Evolutionary conservation across 148 eudicot genomes (phyloP).

Genomic region (Rhododendron griersonianum): DNA sequence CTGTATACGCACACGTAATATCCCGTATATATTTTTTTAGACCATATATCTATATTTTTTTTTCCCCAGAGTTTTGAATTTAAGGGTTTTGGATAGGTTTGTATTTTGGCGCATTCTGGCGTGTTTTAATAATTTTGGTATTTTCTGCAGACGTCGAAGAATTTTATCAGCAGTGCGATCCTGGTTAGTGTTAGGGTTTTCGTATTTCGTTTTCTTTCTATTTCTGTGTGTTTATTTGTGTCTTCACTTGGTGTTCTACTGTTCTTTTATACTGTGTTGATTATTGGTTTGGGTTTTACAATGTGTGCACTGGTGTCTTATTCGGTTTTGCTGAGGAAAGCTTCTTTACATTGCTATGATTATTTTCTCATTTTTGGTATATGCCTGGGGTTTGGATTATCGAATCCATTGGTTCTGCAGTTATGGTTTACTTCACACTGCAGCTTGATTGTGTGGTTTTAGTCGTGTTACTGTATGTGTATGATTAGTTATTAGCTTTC

Average conservation of each 20-base stretch:
- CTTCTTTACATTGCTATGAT: neutral
- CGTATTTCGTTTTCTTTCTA: neutral
- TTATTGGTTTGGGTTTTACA: neutral
- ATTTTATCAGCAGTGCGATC: conserved; percentile 51
- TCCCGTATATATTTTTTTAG: neutral
- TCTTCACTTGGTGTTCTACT: neutral
- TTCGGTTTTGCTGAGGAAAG: neutral
- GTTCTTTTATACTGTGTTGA: neutral
- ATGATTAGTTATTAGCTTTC: neutral
- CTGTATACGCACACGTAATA: neutral
- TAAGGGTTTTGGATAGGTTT: neutral
- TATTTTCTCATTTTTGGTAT: neutral
- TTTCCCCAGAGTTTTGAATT: neutral
- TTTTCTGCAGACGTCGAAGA: conserved; percentile 40
- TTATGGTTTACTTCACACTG: neutral
- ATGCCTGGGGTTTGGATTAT: neutral
- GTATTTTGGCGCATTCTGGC: neutral
- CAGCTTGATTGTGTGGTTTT: neutral
- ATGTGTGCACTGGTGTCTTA: neutral
- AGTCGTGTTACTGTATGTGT: neutral
- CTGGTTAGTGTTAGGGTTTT: conserved; percentile 28
- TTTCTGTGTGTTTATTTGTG: neutral
- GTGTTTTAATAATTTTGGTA: neutral
- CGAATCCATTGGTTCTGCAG: neutral
- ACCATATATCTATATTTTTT: neutral